Conservation (phyloP, 495 filamentous ascomycete species). For the Aspergillus homomorphus region DNA sequence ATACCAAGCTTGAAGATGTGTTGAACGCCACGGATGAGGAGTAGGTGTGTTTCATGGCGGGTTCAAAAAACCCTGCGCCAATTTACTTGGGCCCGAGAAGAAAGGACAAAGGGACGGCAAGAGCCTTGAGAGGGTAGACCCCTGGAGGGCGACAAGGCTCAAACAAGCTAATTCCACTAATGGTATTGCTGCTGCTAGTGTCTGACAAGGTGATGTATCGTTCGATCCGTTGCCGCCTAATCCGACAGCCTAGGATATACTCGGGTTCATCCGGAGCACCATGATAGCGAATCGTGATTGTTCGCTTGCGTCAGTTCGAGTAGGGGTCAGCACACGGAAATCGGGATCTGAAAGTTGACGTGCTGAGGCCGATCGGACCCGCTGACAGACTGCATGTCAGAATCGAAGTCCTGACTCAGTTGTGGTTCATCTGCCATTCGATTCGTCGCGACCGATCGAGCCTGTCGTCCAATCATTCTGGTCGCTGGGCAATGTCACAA, state of each 20-base stretch:
- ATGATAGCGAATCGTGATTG: not conserved
- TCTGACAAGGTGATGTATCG: not conserved
- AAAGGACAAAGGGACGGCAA: not conserved
- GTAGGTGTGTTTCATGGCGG: conserved; percentile 12
- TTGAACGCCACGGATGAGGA: conserved; percentile 42
- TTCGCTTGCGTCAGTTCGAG: not conserved
- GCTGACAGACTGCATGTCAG: conserved; percentile 6
- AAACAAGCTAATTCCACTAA: conserved; percentile 2
- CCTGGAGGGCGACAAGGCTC: not conserved
- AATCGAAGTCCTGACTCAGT: conserved; percentile 8
- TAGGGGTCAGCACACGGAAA: not conserved
- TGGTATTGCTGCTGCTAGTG: not conserved
- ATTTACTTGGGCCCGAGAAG: not conserved
- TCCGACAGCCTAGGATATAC: not conserved
- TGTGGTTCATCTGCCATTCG: conserved; percentile 9
- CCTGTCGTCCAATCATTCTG: not conserved
- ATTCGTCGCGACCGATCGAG: conserved; percentile 2
- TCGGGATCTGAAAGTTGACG: conserved; percentile 6
- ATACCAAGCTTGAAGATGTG: conserved; percentile 52
- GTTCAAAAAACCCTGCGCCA: not conserved
- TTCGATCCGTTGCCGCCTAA: not conserved
- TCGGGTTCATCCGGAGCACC: not conserved
- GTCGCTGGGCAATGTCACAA: conserved; percentile 5
- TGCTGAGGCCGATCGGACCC: conserved; percentile 5
- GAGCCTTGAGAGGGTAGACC: not conserved